phyloP scores from a whole-genome alignment of 345 rosid genomes.

The Rhodamnia rubescens region DNA sequence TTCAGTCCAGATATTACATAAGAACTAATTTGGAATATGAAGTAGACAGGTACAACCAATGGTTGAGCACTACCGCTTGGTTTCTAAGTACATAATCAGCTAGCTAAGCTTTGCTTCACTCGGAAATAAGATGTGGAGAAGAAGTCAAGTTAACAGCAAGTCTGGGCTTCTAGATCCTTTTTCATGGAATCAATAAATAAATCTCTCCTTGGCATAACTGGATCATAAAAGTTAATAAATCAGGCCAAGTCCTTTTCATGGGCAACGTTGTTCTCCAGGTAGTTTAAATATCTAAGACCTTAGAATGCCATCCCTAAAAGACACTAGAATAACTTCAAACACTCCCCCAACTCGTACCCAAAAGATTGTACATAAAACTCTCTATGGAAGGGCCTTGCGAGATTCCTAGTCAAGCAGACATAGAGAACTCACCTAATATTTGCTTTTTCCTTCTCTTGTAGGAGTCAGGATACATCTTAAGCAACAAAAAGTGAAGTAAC shows the following conservation, averaged over 20 bases:
- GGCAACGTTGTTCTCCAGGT: not conserved
- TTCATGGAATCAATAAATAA: not conserved
- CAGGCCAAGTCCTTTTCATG: not conserved
- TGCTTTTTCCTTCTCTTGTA: conserved; percentile 43
- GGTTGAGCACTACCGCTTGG: not conserved
- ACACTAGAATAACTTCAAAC: no score
- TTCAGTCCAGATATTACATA: not conserved
- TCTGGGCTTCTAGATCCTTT: not conserved
- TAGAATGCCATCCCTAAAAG: no score
- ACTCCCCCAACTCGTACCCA: no score
- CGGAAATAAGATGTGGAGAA: not conserved
- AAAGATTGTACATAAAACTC: no score
- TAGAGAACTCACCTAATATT: conserved; percentile 32
- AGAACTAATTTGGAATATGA: not conserved
- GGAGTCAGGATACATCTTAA: conserved; percentile 53
- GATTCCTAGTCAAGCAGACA: not conserved
- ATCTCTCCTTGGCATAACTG: not conserved
- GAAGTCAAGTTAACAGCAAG: not conserved
- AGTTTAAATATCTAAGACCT: not conserved
- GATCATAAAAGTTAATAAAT: not conserved
- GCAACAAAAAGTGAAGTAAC: conserved; percentile 52
- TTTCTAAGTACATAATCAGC: not conserved
- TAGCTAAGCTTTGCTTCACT: not conserved
- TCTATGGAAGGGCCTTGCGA: no score
- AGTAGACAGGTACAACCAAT: not conserved